phyloP scores from a whole-genome alignment of 2,329 filamentous ascomycete genomes.

The Cercospora zeina region DNA sequence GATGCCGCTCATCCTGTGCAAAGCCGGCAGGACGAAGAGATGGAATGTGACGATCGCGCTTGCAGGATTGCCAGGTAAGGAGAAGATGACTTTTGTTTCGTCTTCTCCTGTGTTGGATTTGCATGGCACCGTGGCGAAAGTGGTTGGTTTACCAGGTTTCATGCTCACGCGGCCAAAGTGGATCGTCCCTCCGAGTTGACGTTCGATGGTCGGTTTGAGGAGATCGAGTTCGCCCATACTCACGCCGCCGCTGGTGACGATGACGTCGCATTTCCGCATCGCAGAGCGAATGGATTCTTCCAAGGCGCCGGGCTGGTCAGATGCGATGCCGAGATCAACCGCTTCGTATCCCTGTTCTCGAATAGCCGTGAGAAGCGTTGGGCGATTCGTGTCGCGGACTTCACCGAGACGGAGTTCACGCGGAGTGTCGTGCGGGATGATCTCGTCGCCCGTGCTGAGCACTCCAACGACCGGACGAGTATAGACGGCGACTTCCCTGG shows the following conservation, averaged over 20 bases:
- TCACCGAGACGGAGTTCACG: conserved; percentile 71
- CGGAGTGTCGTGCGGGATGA: conserved; percentile 68
- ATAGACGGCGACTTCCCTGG: conserved; percentile 69
- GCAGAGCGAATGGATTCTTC: conserved; percentile 76
- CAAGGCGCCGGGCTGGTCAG: conserved; percentile 69
- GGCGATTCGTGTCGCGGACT: conserved; percentile 90
- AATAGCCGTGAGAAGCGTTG: conserved; percentile 78
- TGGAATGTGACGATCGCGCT: conserved; percentile 91
- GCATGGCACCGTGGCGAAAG: conserved; percentile 82
- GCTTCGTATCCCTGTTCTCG: conserved; percentile 73
- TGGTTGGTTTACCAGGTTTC: conserved; percentile 98
- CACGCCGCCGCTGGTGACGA: conserved; percentile 91
- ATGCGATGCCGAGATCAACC: conserved; percentile 82
- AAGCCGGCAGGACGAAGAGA: conserved; percentile 83
- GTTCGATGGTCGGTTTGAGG: conserved; percentile 92
- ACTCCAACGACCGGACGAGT: conserved; percentile 78
- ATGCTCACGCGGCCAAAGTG: conserved; percentile 95
- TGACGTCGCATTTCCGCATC: conserved; percentile 71
- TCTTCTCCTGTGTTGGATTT: conserved; percentile 57
- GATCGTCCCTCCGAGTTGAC: conserved; percentile 83
- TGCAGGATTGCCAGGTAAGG: conserved; percentile 89
- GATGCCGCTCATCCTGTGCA: conserved; percentile 75
- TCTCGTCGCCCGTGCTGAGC: conserved; percentile 91
- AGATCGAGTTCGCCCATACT: conserved; percentile 98
- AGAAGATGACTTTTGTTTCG: conserved; percentile 75